Conservation (phyloP, 1,284 basidiomycete species). For the Cutaneotrichosporon dermatis region DNA sequence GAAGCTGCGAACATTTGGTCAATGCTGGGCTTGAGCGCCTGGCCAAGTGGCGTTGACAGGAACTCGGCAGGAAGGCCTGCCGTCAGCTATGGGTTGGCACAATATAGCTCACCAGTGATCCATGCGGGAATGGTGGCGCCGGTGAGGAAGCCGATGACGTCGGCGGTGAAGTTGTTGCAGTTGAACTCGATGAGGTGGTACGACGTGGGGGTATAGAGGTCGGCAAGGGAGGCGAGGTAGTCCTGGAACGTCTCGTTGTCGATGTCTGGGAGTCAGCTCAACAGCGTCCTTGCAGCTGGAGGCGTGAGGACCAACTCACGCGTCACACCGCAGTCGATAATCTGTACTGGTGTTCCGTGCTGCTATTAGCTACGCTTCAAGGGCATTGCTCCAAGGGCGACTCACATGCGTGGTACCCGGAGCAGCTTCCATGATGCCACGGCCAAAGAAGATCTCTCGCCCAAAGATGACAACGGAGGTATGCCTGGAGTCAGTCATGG, state of each 20-base stretch:
- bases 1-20: constrained; percentile 74
- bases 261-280: constrained; percentile 49
- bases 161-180: constrained; percentile 87
- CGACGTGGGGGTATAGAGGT: constrained; percentile 81
- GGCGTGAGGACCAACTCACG: constrained; percentile 2
- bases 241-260: constrained; percentile 79
- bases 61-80: constrained; percentile 81
- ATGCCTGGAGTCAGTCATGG: constrained; percentile 48
- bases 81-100: neutral
- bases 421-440: constrained; percentile 63
- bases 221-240: constrained; percentile 66
- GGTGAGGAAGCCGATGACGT: constrained; percentile 76
- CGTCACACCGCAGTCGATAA: constrained; percentile 76
- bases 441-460: constrained; percentile 83
- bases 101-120: constrained; percentile 55
- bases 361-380: constrained; percentile 32
- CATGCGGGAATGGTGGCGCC: constrained; percentile 70
- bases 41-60: constrained; percentile 82
- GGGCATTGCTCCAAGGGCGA: neutral
- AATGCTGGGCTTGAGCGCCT: constrained; percentile 77
- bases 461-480: constrained; percentile 82
- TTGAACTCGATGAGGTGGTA: constrained; percentile 72
- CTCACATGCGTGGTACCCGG: constrained; percentile 67
- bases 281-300: neutral
- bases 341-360: constrained; percentile 72